These are phyloP conservation scores for Raffaelea arxii DNA, from an alignment of 2,329 filamentous ascomycete genomes.

Conservation along the genomic window DNA sequence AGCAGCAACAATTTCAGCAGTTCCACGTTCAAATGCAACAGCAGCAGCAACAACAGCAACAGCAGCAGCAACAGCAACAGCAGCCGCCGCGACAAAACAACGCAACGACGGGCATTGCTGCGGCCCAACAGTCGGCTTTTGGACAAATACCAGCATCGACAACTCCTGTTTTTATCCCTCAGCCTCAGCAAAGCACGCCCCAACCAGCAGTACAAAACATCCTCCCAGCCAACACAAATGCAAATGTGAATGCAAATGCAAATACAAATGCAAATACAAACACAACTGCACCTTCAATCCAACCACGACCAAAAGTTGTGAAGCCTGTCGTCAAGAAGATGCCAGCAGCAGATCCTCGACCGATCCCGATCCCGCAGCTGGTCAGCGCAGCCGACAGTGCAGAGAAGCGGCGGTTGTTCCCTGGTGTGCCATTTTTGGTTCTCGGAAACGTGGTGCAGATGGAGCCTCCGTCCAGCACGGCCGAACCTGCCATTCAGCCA, in stretches of 20 bases:
- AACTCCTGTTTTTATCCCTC: no score
- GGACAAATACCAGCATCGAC: constrained; percentile 1
- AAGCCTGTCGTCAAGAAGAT: constrained; percentile 4
- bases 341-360: not conserved
- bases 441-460: constrained; percentile 11
- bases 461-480: constrained; percentile 8
- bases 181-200: no score
- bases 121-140: no score
- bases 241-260: no score
- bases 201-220: no score
- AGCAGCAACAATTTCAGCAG: not conserved
- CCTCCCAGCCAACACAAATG: no score
- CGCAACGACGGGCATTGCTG: no score
- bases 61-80: not conserved
- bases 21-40: constrained; percentile 3
- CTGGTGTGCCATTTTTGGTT: constrained; percentile 8
- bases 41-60: constrained; percentile 1
- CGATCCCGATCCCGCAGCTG: constrained; percentile 6
- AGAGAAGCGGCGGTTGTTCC: constrained; percentile 11
- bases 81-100: not conserved
- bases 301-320: not conserved
- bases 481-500: constrained; percentile 12
- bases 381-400: constrained; percentile 9
- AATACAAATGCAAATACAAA: constrained; percentile 1
- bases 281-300: not conserved